Base-by-base conservation (phyloP, 2,329 filamentous ascomycete genomes). In the Penicillium griseofulvum region DNA sequence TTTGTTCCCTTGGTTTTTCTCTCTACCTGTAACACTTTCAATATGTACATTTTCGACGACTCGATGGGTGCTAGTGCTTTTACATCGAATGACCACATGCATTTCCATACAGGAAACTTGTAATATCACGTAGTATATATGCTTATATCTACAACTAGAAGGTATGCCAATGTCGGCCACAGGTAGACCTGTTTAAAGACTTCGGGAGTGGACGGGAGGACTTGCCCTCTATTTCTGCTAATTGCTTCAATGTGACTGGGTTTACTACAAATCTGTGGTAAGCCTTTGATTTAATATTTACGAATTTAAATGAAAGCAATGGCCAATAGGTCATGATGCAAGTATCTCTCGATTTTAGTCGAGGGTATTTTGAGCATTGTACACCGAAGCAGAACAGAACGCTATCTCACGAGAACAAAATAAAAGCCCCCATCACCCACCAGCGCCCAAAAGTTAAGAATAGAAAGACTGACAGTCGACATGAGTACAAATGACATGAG, bases 281-380 rank as follows among this genome's bases (percentile, higher is more conserved):
- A 19, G 34, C 33, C n/a, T 12, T 14, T 14, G 4, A 14, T 36
- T 14, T 24, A 14, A 17, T 17, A 26, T 4, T n/a, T 49, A 33
- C 28, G 8, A 43, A 16, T 19, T 33, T n/a, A 33, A 24, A 17
- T 28, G 12, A 19, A 56, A 58, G 54, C 54, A 24, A 39, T 11
- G 17, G 7, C 3, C 34, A 39, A 17, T 12, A 31, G 19, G 56
- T 62, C 52, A 61, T 65, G 58, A 62, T 63, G 59, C 58, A 65
- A 64, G 55, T 53, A 64, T 61, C 58, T 56, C 56, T 61, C 52
- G 53, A 56, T 61, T 65, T 66, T 58, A 58, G 56, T 64, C 63
- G 64, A 69, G 69, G 68, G 68, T 71, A 70, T 71, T 63, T 63
- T 67, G 62, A 71, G 64, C 65, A 70, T 70, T 71, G 68, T 72